Evolutionary conservation across 2,329 filamentous ascomycete species (phyloP), one percentile per base, ranked within the genome.

Genomic region (Microsporum ferrugineum): DNA sequence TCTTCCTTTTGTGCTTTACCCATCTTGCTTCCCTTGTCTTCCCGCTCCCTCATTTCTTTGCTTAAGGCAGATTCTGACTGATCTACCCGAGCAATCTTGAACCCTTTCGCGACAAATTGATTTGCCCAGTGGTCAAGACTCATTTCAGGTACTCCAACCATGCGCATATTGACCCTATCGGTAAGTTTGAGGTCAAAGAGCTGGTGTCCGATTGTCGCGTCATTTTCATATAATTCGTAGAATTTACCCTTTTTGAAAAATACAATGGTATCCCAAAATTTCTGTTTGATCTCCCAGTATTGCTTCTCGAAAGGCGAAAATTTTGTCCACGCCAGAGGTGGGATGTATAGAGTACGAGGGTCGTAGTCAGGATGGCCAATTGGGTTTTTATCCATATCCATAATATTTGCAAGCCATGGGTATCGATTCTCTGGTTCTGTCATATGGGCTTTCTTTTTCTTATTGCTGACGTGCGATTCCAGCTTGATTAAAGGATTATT

Each of bases 181-280:
- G 94, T 99, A 71, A 99, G 86, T 77, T 99, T 99, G 61, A 99
- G 82, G 73, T 99, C 94, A 68, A 99, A 99, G 14, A 96, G 80
- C 72, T 97, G 94, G 71, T 99, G 91, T 3, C 94, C 94, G 61
- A 97, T 87, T 0, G 92, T 96, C 3, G 94, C 94, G 74, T 99
- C 94, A 63, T 96, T 96, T 72, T 99, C 94, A 70, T 97, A 99
- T 0, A 99, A 81, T 72, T 99, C 94, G 71, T 96, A 99, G 75
- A 99, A 99, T 69, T 99, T 99, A 69, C 94, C 94, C 79, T 99
- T 99, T 76, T 97, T 99, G 85, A 99, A 99, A 76, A 99, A 99
- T 14, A 99, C 92, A 53, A 99, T 87, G 0, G 91, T 96, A 66
- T 96, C 91, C 88, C 89, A 97, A 66, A 95, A 89, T 68, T 96